A percentile compares a stretch with the other conserved stretches of the same genome.
Evolutionary conservation across 2,329 filamentous ascomycete genomes (phyloP).

Genomic region (Fusarium metavorans): DNA sequence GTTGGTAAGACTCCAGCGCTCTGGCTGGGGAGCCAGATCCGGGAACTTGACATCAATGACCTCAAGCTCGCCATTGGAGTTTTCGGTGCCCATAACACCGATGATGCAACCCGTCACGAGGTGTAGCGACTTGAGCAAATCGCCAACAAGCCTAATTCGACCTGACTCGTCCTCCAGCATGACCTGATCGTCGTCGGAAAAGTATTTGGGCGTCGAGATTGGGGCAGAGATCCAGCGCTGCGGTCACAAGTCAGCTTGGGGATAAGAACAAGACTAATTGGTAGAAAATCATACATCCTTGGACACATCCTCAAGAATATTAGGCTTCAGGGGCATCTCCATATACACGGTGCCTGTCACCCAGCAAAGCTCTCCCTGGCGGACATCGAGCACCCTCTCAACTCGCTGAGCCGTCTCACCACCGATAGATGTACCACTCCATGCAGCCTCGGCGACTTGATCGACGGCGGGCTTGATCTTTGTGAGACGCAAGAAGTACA

Average conservation of each 20-base stretch:
- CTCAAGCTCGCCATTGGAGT: constrained; percentile 90
- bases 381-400: constrained; percentile 92
- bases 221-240: constrained; percentile 92
- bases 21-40: constrained; percentile 84
- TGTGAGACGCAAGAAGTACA: constrained; percentile 93
- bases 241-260: background rate
- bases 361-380: constrained; percentile 96
- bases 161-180: constrained; percentile 98
- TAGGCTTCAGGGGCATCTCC: constrained; percentile 96
- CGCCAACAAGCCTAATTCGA: constrained; percentile 82
- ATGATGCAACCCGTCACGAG: constrained; percentile 95
- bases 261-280: background rate
- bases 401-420: constrained; percentile 81
- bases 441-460: constrained; percentile 77
- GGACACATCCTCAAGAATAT: constrained; percentile 93
- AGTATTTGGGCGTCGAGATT: constrained; percentile 81
- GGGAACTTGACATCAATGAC: constrained; percentile 91
- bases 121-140: constrained; percentile 73
- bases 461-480: constrained; percentile 89
- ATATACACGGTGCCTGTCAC: constrained; percentile 95
- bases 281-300: constrained; percentile 75
- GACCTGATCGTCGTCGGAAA: constrained; percentile 74
- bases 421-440: constrained; percentile 82
- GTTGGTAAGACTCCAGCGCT: constrained; percentile 78
- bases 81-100: constrained; percentile 95